Evolutionary conservation across 2,329 filamentous ascomycete species (phyloP), one percentile per base, ranked within the genome.

Genomic region (Waltergamsia citrina): DNA sequence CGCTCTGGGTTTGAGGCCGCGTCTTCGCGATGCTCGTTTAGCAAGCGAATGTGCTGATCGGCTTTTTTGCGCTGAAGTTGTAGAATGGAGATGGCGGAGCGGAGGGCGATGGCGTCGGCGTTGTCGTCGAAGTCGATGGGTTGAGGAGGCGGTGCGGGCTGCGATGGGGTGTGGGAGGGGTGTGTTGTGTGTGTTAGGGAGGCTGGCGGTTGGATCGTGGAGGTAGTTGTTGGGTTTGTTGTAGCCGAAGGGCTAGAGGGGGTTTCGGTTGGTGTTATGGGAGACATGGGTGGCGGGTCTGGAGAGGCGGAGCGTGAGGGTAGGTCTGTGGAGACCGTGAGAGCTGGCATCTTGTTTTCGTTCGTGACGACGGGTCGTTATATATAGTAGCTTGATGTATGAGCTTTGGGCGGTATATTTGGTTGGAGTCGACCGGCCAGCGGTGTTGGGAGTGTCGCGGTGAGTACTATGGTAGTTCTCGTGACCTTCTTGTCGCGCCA

Each of bases 11-110:
- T 69, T 7, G 67, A 66, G 1, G 85, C 58, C 6, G 86, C 87
- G 4, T 74, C 75, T 14, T 73, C 63, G 55, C 87, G 90, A 47
- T 85, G 72, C 37, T 67, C 64, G 44, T 78, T 73, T 22, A 95
- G 66, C 1, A 71, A 63, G 44, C 74, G 71, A 33, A 95, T 78
- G 58, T 95, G 88, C 30, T 74, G 71, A 32, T 78, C 65, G 26
- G 85, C 85, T 52, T 82, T 83, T 49, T 80, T 77, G 42, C 79
- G 79, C 62, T 96, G 90, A 43, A 94, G 69, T 60, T 94, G 86
- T 30, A 96, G 67, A 33, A 94, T 78, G 7, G 85, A 81, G 39
- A 95, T 86, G 29, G 88, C 85, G 18, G 83, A 85, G 43, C 81
- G 79, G 39, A 95, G 69, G 5, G 90, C 90, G 39, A 95, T 81